These are phyloP conservation scores for Aspergillus pseudonomiae DNA, from an alignment of 2,329 filamentous ascomycete species.

Conservation along the genomic window DNA sequence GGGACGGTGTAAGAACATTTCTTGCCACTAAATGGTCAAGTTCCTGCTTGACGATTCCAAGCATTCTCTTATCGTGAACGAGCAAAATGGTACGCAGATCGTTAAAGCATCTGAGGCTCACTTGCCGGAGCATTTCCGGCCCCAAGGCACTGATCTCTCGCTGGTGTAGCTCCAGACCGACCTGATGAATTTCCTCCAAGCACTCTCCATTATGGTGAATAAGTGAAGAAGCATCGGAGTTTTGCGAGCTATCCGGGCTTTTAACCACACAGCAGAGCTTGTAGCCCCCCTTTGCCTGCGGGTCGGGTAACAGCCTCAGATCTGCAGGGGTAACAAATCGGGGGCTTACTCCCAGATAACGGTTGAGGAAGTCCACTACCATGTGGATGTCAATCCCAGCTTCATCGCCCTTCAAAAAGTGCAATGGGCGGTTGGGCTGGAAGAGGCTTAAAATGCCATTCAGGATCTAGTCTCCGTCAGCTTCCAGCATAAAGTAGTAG, in stretches of 20 bases:
- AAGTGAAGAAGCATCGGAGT: background rate
- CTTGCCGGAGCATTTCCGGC: slow-evolving; percentile 27
- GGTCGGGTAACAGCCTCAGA: slow-evolving; percentile 11
- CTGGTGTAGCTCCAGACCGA: slow-evolving; percentile 35
- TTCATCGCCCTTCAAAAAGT: slow-evolving; percentile 22
- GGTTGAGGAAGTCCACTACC: slow-evolving; percentile 6
- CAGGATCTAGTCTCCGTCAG: slow-evolving; percentile 1
- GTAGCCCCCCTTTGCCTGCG: background rate
- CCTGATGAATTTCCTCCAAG: slow-evolving; percentile 30
- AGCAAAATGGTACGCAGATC: slow-evolving; percentile 37
- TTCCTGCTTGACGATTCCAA: slow-evolving; percentile 36
- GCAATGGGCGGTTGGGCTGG: slow-evolving; percentile 13
- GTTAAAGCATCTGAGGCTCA: slow-evolving; percentile 34
- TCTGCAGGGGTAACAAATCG: slow-evolving; percentile 16
- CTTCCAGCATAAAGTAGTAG: background rate
- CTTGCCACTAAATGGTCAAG: slow-evolving; percentile 19
- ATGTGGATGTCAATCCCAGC: slow-evolving; percentile 21
- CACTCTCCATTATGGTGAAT: slow-evolving; percentile 15
- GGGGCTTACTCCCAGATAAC: background rate
- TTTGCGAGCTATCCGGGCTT: background rate
- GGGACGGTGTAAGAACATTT: slow-evolving; percentile 18
- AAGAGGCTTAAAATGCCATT: slow-evolving; percentile 17
- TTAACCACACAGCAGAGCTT: slow-evolving; percentile 20
- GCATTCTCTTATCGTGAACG: slow-evolving; percentile 38
- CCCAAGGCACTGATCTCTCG: slow-evolving; percentile 28